phyloP scores from a whole-genome alignment of 495 filamentous ascomycete species.

The Trichoderma virens region DNA sequence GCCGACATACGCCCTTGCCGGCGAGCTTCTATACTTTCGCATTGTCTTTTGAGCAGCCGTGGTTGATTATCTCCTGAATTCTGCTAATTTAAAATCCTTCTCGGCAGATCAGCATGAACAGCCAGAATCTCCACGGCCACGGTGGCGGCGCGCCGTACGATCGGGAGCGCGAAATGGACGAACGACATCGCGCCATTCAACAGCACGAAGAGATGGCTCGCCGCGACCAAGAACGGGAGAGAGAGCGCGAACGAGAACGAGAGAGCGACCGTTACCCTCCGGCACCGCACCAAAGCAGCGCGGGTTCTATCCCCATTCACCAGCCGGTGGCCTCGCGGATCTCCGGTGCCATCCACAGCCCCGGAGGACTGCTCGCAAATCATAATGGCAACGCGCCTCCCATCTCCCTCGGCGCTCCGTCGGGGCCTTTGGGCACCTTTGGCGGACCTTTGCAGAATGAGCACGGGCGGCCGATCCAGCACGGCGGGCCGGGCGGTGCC shows the following conservation, averaged over 20 bases:
- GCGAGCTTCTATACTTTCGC: too few relatives aligned
- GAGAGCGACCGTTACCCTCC: constrained; percentile 39
- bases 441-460: constrained; percentile 57
- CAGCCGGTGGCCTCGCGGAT: constrained; percentile 83
- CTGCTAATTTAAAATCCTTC: background rate
- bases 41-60: too few relatives aligned
- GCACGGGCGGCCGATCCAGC: constrained; percentile 48
- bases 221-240: constrained; percentile 19
- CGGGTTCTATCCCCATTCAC: constrained; percentile 77
- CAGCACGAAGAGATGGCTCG: constrained; percentile 23
- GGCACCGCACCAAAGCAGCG: constrained; percentile 66
- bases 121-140: constrained; percentile 32
- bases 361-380: constrained; percentile 75
- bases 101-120: constrained; percentile 29
- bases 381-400: constrained; percentile 49
- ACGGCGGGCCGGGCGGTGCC: constrained; percentile 56
- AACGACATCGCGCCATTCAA: constrained; percentile 30
- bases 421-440: constrained; percentile 60
- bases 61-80: background rate
- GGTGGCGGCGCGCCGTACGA: constrained; percentile 34
- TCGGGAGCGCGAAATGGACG: constrained; percentile 26
- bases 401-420: constrained; percentile 54
- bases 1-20: too few relatives aligned
- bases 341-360: constrained; percentile 73
- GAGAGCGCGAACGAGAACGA: constrained; percentile 24